A percentile compares a stretch with the other conserved stretches of the same genome.
phyloP scores from a whole-genome alignment of 768 basidiomycete species.

The Tephrocybe sp. region DNA sequence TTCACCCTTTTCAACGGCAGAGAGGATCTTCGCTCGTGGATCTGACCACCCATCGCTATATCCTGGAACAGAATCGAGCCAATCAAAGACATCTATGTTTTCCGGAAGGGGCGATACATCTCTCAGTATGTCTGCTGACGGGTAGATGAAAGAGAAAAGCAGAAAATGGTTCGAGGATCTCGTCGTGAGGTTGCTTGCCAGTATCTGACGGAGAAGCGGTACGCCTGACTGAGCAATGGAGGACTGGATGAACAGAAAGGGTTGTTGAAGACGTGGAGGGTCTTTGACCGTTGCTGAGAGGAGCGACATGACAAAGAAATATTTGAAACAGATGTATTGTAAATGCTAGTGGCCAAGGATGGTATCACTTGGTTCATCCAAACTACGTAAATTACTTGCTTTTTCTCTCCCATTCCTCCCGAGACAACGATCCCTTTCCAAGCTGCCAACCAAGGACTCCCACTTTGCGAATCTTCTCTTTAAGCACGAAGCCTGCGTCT shows the following conservation, averaged over 20 bases:
- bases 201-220: conserved; percentile 51
- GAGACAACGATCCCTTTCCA: conserved; percentile 41
- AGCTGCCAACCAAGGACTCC: conserved; percentile 62
- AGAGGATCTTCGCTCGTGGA: conserved; percentile 36
- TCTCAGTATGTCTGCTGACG: conserved; percentile 38
- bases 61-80: conserved; percentile 49
- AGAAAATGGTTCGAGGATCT: conserved; percentile 29
- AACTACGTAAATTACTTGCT: conserved; percentile 11
- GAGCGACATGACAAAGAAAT: conserved; percentile 14
- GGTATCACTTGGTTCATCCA: conserved; percentile 1
- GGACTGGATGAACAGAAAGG: conserved; percentile 59
- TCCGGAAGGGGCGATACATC: conserved; percentile 24
- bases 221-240: conserved; percentile 57
- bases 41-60: conserved; percentile 42
- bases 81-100: conserved; percentile 46
- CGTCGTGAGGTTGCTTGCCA: conserved; percentile 27
- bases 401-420: conserved; percentile 43
- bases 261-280: conserved; percentile 26
- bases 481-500: conserved; percentile 49
- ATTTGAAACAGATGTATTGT: neutral
- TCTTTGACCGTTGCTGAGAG: conserved; percentile 19
- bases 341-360: neutral
- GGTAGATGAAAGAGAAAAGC: conserved; percentile 61
- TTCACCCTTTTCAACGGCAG: conserved; percentile 41
- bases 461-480: conserved; percentile 41